A percentile compares a stretch with the other conserved stretches of the same genome.
phyloP scores from a whole-genome alignment of 2,329 filamentous ascomycete genomes.

The Calonectria crousiana region DNA sequence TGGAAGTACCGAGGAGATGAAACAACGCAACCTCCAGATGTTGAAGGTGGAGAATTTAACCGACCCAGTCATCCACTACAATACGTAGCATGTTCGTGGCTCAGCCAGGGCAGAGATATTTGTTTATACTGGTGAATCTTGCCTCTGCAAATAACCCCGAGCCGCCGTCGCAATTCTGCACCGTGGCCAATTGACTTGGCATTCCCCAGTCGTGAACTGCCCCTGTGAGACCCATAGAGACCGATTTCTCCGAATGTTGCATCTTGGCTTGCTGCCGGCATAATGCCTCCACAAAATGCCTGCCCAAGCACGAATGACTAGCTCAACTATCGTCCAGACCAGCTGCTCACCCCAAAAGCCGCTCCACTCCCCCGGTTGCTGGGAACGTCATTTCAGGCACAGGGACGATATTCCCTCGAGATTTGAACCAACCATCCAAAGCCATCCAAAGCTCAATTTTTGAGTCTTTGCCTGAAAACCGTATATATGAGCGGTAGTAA shows the following conservation, averaged over 20 bases:
- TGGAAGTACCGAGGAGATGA: not conserved
- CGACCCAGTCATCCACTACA: slow-evolving; percentile 2
- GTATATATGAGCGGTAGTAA: too few relatives aligned
- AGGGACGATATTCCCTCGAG: not conserved
- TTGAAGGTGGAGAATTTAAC: slow-evolving; percentile 7
- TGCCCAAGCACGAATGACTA: slow-evolving; percentile 7
- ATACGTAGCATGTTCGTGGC: not conserved
- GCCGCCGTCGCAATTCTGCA: not conserved
- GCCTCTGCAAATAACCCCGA: not conserved
- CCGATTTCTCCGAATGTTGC: slow-evolving; percentile 1
- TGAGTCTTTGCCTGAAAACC: not conserved
- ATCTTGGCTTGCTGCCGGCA: slow-evolving; percentile 4
- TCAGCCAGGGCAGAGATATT: not conserved
- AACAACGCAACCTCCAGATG: not conserved
- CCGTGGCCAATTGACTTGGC: not conserved
- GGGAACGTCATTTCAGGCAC: not conserved
- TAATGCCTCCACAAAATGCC: slow-evolving; percentile 8
- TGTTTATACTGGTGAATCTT: not conserved
- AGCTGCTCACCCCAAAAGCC: not conserved
- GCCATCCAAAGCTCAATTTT: not conserved
- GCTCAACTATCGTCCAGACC: slow-evolving; percentile 10
- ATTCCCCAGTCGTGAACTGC: not conserved
- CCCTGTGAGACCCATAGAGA: not conserved
- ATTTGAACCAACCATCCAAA: not conserved
- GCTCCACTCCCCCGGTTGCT: not conserved